Evolutionary conservation across 1,139 yeast genomes (phyloP), one percentile per base, ranked within the genome.

Genomic region (Kodamaea ohmeri): DNA sequence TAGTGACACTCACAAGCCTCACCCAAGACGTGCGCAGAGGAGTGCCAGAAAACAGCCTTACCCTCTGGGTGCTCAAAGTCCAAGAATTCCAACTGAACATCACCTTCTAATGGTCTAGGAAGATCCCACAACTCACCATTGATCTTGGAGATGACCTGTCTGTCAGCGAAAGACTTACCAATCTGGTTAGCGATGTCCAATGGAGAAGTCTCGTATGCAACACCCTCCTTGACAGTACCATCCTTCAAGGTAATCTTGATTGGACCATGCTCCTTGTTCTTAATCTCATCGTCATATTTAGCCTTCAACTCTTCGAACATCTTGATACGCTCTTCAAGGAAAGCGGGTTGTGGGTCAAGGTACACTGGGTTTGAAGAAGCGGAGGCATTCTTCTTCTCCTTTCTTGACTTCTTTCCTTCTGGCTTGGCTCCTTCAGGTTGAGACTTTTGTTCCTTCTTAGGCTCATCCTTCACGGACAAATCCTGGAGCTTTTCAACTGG

Each of bases 11-110:
- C 99, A 70, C 96, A 84, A 37, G 97, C 94, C 70, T 94, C 98
- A 65, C 99, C 99, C 52, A 94, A 73, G 44, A 94, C 92, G 67
- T 94, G 99, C 41, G 99, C 99, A 51, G 96, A 84, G 4, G 98
- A 92, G 64, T 94, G 99, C 98, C 98, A 94, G 68, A 94, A 94
- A 34, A 92, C 98, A 49, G 81, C 81, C 61, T 83, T 87, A 63
- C 97, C 98, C 59, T 90, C 97, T 16, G 87, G 88, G 47, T 66
- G 69, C 17, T 70, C 76, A 41, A 94, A 94, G 48, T 71, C 76
- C 46, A 68, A 65, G 53, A 89, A 84, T 60, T 88, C 94, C 49
- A 94, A 71, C 33, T 65, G 61, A 36, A 76, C 69, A 50, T 83
- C 88, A 24, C 65, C 73, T 67, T 92, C 98, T 39, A 94, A 72